Percentiles rank a stretch among this genome's conserved stretches.
Evolutionary conservation across 2,329 filamentous ascomycete genomes (phyloP).

Genomic region (Westerdykella aurantiaca): DNA sequence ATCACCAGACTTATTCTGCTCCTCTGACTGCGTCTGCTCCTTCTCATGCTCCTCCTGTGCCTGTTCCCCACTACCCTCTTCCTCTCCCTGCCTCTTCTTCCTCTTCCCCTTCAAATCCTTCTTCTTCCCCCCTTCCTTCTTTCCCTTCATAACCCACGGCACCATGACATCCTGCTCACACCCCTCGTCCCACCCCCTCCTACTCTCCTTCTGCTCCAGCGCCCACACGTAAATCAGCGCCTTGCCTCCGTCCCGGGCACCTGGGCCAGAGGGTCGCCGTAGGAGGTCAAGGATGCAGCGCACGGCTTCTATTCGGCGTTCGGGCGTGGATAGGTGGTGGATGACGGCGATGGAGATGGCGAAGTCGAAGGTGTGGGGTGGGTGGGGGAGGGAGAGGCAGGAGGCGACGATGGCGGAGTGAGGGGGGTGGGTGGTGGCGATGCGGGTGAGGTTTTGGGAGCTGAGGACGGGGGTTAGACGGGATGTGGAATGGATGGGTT

Average conservation of each 20-base stretch:
- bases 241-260: slow-evolving; percentile 46
- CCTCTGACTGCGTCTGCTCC: slow-evolving; percentile 25
- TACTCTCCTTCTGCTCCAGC: slow-evolving; percentile 79
- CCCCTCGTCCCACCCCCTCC: slow-evolving; percentile 81
- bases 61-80: neutral
- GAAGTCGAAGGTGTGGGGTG: slow-evolving; percentile 64
- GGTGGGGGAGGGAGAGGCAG: slow-evolving; percentile 76
- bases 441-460: slow-evolving; percentile 53
- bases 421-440: slow-evolving; percentile 50
- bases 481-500: neutral
- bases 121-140: slow-evolving; percentile 30
- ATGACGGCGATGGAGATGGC: slow-evolving; percentile 90
- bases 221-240: slow-evolving; percentile 92
- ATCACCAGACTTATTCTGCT: slow-evolving; percentile 26
- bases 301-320: slow-evolving; percentile 67
- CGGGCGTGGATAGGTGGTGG: slow-evolving; percentile 80
- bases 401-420: slow-evolving; percentile 75
- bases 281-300: slow-evolving; percentile 64
- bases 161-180: slow-evolving; percentile 89
- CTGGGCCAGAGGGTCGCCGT: slow-evolving; percentile 14
- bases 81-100: slow-evolving; percentile 3
- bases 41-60: slow-evolving; percentile 15
- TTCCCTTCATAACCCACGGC: slow-evolving; percentile 72
- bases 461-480: slow-evolving; percentile 28
- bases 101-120: slow-evolving; percentile 5